A percentile compares a stretch with the other conserved stretches of the same genome.
Conservation (phyloP, 345 rosid species). For the Eucalyptus brandiana region DNA sequence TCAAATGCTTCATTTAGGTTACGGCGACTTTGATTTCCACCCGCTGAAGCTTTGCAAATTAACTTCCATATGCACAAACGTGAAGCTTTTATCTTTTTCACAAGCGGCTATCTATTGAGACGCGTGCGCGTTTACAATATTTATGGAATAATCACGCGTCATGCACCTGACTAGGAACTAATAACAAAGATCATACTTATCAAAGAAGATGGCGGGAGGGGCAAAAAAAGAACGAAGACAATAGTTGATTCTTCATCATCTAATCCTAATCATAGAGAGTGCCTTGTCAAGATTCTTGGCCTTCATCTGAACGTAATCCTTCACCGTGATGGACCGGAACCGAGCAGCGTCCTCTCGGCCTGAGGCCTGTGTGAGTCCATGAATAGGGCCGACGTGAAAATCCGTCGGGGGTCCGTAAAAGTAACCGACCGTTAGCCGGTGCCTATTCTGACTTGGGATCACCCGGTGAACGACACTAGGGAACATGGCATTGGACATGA, state of each 20-base stretch:
- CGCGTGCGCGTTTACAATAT: not conserved
- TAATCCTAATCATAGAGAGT: conserved; percentile 27
- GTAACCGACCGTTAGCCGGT: conserved; percentile 57
- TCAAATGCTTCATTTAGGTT: not conserved
- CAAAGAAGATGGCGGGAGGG: not conserved
- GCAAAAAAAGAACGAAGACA: not conserved
- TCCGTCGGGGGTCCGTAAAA: conserved; percentile 44
- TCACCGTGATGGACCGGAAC: conserved; percentile 38
- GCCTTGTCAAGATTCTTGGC: conserved; percentile 38
- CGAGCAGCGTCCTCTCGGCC: conserved; percentile 6
- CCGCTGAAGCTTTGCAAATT: not conserved
- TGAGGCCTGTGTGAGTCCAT: not conserved
- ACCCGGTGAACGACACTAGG: conserved; percentile 57
- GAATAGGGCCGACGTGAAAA: conserved; percentile 26
- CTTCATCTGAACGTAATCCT: conserved; percentile 45
- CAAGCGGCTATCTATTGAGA: not conserved
- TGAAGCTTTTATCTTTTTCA: not conserved
- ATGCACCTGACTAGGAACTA: not conserved
- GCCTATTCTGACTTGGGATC: conserved; percentile 27
- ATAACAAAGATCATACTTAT: not conserved
- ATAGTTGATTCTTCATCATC: not conserved
- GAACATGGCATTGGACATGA: conserved; percentile 51
- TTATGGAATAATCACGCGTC: not conserved
- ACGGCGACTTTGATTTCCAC: not conserved
- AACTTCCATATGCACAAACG: not conserved